A percentile compares a stretch with the other conserved stretches of the same genome.
phyloP scores from a whole-genome alignment of 192 early-diverging fungal genomes.

The Glomus cerebriforme region DNA sequence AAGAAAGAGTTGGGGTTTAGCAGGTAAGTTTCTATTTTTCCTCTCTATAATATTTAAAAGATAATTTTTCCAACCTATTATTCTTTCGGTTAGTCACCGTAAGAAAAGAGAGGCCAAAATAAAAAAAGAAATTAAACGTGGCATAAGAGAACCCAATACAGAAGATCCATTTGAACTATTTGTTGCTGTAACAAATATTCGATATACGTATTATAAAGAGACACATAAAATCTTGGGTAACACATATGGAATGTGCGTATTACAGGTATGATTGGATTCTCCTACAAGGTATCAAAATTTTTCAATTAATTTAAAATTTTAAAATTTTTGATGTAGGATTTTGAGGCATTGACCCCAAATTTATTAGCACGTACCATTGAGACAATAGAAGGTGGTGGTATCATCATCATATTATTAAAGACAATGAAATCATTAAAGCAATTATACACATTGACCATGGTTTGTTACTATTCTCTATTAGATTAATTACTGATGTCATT shows the following conservation, averaged over 20 bases:
- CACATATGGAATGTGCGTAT: slow-evolving; percentile 98
- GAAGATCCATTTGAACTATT: slow-evolving; percentile 99
- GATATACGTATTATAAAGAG: slow-evolving; percentile 99
- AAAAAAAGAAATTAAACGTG: slow-evolving; percentile 90
- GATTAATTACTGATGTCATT: not conserved
- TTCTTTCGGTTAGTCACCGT: slow-evolving; percentile 66
- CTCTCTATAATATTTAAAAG: not conserved
- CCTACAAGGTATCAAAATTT: not conserved
- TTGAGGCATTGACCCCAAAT: slow-evolving; percentile 98
- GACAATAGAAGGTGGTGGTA: slow-evolving; percentile 97
- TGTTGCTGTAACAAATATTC: slow-evolving; percentile 90
- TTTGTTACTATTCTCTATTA: slow-evolving; percentile 34
- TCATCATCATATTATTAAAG: slow-evolving; percentile 90
- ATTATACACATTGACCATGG: slow-evolving; percentile 98
- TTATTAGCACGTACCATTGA: slow-evolving; percentile 95
- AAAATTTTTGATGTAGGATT: slow-evolving; percentile 63
- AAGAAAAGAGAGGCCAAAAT: slow-evolving; percentile 97
- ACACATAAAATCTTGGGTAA: slow-evolving; percentile 97
- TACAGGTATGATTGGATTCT: slow-evolving; percentile 55
- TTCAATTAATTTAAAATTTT: slow-evolving; percentile 19
- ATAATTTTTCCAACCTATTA: not conserved
- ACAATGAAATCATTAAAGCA: slow-evolving; percentile 96
- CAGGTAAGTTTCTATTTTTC: slow-evolving; percentile 44
- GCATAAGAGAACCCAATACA: slow-evolving; percentile 85
- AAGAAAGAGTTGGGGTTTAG: slow-evolving; percentile 98